phyloP scores from a whole-genome alignment of 371 early-diverging fungal species.

The Rhizopus delemar region DNA sequence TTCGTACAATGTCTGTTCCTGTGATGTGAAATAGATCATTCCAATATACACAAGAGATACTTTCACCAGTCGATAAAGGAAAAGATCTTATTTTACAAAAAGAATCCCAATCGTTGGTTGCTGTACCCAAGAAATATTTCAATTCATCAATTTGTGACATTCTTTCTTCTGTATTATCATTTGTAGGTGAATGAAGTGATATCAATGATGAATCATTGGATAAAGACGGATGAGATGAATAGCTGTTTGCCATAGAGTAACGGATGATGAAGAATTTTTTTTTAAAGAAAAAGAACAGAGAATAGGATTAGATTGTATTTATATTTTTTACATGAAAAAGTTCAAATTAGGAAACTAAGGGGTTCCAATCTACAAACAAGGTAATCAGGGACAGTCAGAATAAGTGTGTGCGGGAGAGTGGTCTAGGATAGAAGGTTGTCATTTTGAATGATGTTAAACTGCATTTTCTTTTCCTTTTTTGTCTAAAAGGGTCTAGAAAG shows the following conservation, averaged over 20 bases:
- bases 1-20: slow-evolving; percentile 98
- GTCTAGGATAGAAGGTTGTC: slow-evolving; percentile 6
- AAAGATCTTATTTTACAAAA: slow-evolving; percentile 62
- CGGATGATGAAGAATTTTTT: background rate
- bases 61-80: slow-evolving; percentile 81
- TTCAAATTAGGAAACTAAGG: slow-evolving; percentile 7
- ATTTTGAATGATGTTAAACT: slow-evolving; percentile 17
- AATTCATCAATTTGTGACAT: slow-evolving; percentile 52
- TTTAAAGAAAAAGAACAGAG: slow-evolving; percentile 2
- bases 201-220: slow-evolving; percentile 1
- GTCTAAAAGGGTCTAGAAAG: background rate
- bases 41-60: slow-evolving; percentile 90
- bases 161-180: slow-evolving; percentile 33
- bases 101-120: slow-evolving; percentile 61
- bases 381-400: slow-evolving; percentile 1
- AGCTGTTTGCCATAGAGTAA: slow-evolving; percentile 1
- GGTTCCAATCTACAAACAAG: slow-evolving; percentile 6
- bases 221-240: background rate
- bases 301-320: slow-evolving; percentile 6
- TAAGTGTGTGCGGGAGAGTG: background rate
- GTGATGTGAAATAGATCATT: slow-evolving; percentile 92
- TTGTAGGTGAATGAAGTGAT: slow-evolving; percentile 20
- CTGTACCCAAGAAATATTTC: slow-evolving; percentile 60
- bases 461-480: slow-evolving; percentile 2
- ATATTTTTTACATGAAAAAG: background rate